Conservation (phyloP, 495 filamentous ascomycete genomes). For the Hamigera avellanea region DNA sequence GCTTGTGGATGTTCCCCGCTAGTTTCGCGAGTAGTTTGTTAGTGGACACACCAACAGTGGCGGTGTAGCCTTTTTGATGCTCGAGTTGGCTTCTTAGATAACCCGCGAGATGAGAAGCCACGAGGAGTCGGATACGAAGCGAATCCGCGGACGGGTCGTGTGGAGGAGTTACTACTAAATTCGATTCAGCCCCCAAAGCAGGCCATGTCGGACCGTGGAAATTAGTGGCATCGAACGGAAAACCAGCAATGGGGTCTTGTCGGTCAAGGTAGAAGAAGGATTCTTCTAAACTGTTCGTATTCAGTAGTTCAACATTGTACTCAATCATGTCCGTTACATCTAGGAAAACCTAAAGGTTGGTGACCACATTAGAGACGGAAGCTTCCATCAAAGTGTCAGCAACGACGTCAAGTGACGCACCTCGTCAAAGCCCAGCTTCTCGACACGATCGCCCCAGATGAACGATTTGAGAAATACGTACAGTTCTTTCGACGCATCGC, state of each 20-base stretch:
- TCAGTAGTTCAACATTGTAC: conserved; percentile 65
- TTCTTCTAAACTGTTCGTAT: conserved; percentile 45
- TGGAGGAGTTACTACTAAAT: not conserved
- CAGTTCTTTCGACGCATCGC: conserved; percentile 71
- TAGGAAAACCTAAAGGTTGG: conserved; percentile 39
- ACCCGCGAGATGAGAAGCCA: conserved; percentile 65
- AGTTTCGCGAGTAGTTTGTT: conserved; percentile 79
- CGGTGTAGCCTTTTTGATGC: conserved; percentile 69
- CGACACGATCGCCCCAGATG: conserved; percentile 63
- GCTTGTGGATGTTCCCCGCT: conserved; percentile 75
- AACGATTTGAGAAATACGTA: conserved; percentile 57
- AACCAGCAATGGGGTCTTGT: conserved; percentile 67
- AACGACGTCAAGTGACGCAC: conserved; percentile 17
- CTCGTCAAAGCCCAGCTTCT: conserved; percentile 83
- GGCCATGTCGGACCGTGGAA: conserved; percentile 47
- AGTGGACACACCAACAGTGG: conserved; percentile 77
- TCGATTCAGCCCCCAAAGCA: conserved; percentile 9
- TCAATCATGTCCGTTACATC: conserved; percentile 79
- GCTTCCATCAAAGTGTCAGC: not conserved
- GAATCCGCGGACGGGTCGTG: not conserved
- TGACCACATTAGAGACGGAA: not conserved
- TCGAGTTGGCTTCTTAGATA: conserved; percentile 63
- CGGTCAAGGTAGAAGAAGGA: conserved; percentile 76
- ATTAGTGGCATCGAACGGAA: conserved; percentile 58
- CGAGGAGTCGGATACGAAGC: conserved; percentile 42